phyloP scores from a whole-genome alignment of 768 basidiomycete genomes.

The Favolaschia claudopus region DNA sequence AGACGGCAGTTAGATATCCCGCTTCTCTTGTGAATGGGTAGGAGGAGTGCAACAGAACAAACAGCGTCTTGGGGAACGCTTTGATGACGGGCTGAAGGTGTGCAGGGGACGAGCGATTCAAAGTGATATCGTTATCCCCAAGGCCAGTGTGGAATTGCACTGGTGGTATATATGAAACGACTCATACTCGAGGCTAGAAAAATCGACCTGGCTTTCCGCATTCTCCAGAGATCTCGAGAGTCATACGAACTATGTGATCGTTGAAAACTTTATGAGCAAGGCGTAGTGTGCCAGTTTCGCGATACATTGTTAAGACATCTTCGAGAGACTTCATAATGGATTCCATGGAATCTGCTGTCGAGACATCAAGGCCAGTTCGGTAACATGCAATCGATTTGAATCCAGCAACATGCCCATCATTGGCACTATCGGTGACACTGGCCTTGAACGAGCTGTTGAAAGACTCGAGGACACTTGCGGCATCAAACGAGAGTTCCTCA shows the following conservation, averaged over 20 bases:
- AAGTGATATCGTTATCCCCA: conserved; percentile 74
- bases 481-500: conserved; percentile 12
- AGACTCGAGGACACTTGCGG: conserved; percentile 28
- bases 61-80: conserved; percentile 61
- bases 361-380: conserved; percentile 73
- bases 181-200: no score
- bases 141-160: conserved; percentile 89
- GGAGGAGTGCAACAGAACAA: conserved; percentile 78
- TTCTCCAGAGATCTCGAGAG: conserved; percentile 59
- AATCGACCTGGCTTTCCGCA: conserved; percentile 66
- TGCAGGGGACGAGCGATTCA: conserved; percentile 66
- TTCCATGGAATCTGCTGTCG: conserved; percentile 35
- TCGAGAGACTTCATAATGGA: conserved; percentile 38
- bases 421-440: conserved; percentile 46
- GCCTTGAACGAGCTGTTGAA: conserved; percentile 47
- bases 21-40: conserved; percentile 84
- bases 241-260: conserved; percentile 66
- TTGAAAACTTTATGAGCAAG: conserved; percentile 70
- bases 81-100: conserved; percentile 74
- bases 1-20: conserved; percentile 76
- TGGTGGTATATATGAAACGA: conserved; percentile 36
- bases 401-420: conserved; percentile 59
- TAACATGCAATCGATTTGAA: conserved; percentile 86
- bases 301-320: conserved; percentile 43
- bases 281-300: conserved; percentile 50